Base-by-base conservation (phyloP, 306 rosid species). In the Vigna radiata region DNA sequence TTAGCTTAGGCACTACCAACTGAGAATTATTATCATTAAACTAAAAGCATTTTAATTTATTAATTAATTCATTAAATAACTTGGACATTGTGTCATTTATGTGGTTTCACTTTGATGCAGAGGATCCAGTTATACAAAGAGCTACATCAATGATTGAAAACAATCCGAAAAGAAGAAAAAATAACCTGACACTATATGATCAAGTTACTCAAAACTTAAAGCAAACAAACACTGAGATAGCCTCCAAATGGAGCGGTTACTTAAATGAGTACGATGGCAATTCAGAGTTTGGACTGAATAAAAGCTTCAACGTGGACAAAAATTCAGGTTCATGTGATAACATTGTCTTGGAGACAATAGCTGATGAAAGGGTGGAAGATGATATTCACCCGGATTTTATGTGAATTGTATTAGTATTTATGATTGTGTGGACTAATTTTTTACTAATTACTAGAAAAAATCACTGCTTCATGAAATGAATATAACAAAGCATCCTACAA, bases 341-440 rank as follows among this genome's bases (percentile, higher is more conserved):
- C 39, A 66, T 56, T 4, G 7, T 79, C 44, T 80, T 85, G 4
- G 84, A 80, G 77, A 77, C 71, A 41, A 25, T 78, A 10, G 33
- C 83, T 11, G 72, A 84, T 2, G 97, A 92, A 85, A 83, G 41
- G 13, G 90, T 92, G 23, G 96, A 89, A 77, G 97, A 92, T 59
- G 95, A 89, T 44, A 66, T 92, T 59, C 98, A 94, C 80, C 95
- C 96, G 2, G 97, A 92, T 73, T 94, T 94, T 84, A 15, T 85
- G 80, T 89, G 84, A 88, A 64, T 36, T 54, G 21, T 29, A 47
- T 70, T 41, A 46, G 53, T 43, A 39, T 39, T 39, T 1, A 39
- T 8, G 11, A 7, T 39, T 36, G 41, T 36, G 41, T 6, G 41
- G 41, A 33, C 7, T 5, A 36, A 25, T 25, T 25, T 25, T 25